These are phyloP conservation scores for Ilyonectria robusta DNA, from an alignment of 2,329 filamentous ascomycete species.

Conservation along the genomic window DNA sequence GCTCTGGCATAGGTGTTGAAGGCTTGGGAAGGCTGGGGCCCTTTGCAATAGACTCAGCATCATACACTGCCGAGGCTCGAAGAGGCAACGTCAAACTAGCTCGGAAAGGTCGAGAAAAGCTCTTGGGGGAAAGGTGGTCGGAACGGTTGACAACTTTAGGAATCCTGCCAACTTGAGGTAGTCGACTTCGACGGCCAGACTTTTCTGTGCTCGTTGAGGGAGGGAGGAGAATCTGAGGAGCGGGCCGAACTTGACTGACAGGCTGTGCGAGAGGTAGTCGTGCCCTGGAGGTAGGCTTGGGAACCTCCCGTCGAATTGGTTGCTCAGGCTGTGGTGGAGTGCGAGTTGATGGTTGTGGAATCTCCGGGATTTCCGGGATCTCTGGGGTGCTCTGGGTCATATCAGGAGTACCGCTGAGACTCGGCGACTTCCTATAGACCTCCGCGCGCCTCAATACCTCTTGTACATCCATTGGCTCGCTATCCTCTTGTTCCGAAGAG, in stretches of 20 bases:
- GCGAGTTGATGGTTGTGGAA: constrained; percentile 27
- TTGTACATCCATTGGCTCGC: constrained; percentile 56
- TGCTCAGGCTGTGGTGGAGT: constrained; percentile 27
- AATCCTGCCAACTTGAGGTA: constrained; percentile 88
- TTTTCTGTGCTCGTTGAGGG: constrained; percentile 18
- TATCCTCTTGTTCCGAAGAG: constrained; percentile 68
- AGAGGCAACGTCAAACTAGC: constrained; percentile 60
- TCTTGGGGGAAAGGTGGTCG: constrained; percentile 78
- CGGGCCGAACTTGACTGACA: constrained; percentile 18
- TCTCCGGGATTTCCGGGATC: constrained; percentile 32
- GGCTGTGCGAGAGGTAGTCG: constrained; percentile 27
- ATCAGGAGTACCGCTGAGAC: constrained; percentile 33
- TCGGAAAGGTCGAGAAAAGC: constrained; percentile 87
- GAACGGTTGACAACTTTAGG: constrained; percentile 82
- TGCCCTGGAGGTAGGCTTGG: constrained; percentile 24
- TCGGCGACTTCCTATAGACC: constrained; percentile 49
- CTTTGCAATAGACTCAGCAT: constrained; percentile 61
- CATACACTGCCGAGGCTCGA: constrained; percentile 48
- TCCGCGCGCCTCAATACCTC: constrained; percentile 67
- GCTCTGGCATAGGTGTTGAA: constrained; percentile 56
- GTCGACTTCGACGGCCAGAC: constrained; percentile 64
- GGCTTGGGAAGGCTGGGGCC: constrained; percentile 62
- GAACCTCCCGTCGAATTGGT: constrained; percentile 11
- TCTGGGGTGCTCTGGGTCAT: constrained; percentile 33
- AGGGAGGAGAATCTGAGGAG: constrained; percentile 11